Base-by-base conservation (phyloP, 805 yeast species). In the Kregervanrija fluxuum region DNA sequence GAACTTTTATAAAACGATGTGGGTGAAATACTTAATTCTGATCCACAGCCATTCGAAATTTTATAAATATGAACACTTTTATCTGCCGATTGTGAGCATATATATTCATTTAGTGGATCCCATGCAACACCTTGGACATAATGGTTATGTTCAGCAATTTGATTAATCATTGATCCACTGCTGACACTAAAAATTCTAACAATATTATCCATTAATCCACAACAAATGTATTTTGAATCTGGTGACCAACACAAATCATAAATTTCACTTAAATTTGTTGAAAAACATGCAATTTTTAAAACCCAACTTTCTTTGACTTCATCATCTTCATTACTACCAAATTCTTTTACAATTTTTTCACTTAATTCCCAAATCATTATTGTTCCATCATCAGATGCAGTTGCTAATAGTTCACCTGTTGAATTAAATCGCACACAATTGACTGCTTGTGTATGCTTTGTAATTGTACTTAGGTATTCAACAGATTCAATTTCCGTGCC, bases 161-260 rank as follows among this genome's bases (percentile, higher is more conserved):
- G 82, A 28, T 69, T 61, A 0, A 83, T 67, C 52, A 79, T 74
- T 30, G 68, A 66, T 0, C 91, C 93, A 2, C 71, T 71, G 1
- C 60, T 55, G 4, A 75, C 77, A 49, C 74, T 73, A 55, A 80
- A 87, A 0, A 91, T 71, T 39, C 95, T 69, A 10, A 89, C 76
- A 8, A 79, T 71, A 55, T 88, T 87, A 64, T 93, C 98, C 87
- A 91, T 88, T 12, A 95, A 82, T 1, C 96, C 98, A 6, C 93
- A 79, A n/a, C 85, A 79, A 30, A 93, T 70, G 57, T 74, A 83
- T 46, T 69, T 71, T 1, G 84, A 79, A 56, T 85, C 85, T 0
- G 98, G 96, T 2, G 95, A 85, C 99, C 99, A 93, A 15, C 86
- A 77, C 3, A 93, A 61, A 60, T 93, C 99, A 62, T 91, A 90